Percentiles rank a stretch among this genome's conserved stretches.
phyloP scores from a whole-genome alignment of 2,329 filamentous ascomycete species.

The Alternaria atra region DNA sequence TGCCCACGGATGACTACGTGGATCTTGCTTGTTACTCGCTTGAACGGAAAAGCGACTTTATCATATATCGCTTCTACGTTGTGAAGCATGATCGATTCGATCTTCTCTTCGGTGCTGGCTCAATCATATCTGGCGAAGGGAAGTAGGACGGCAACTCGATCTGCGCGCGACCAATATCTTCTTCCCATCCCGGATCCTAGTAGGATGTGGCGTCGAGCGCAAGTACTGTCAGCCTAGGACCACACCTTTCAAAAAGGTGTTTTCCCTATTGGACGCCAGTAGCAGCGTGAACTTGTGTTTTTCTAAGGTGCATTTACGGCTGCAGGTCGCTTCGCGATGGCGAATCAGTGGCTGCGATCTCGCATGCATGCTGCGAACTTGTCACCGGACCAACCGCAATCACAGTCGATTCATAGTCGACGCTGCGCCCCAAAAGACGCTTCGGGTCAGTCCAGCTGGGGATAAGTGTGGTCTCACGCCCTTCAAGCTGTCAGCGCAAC shows the following conservation, averaged over 20 bases:
- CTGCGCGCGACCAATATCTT: background rate
- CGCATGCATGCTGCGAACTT: constrained; percentile 9
- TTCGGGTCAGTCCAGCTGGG: background rate
- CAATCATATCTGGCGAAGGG: background rate
- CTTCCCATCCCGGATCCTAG: background rate
- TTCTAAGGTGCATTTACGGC: constrained; percentile 6
- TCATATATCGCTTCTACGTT: constrained; percentile 9
- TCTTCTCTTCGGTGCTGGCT: constrained; percentile 3
- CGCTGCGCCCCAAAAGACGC: constrained; percentile 7
- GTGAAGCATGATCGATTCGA: constrained; percentile 12
- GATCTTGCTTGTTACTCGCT: background rate
- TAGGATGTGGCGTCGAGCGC: background rate
- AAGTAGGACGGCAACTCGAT: background rate
- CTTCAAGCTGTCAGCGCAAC: background rate
- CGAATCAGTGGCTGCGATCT: constrained; percentile 2
- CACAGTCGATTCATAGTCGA: background rate
- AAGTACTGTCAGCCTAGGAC: background rate
- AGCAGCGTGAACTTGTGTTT: background rate
- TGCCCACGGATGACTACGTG: constrained; percentile 6
- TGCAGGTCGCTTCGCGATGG: constrained; percentile 7
- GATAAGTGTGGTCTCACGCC: background rate
- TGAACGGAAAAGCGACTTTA: background rate
- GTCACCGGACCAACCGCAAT: constrained; percentile 8
- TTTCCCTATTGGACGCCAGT: background rate
- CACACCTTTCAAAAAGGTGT: background rate